phyloP scores from a whole-genome alignment of 129 eudicot genomes.

The Ambrosia artemisiifolia region DNA sequence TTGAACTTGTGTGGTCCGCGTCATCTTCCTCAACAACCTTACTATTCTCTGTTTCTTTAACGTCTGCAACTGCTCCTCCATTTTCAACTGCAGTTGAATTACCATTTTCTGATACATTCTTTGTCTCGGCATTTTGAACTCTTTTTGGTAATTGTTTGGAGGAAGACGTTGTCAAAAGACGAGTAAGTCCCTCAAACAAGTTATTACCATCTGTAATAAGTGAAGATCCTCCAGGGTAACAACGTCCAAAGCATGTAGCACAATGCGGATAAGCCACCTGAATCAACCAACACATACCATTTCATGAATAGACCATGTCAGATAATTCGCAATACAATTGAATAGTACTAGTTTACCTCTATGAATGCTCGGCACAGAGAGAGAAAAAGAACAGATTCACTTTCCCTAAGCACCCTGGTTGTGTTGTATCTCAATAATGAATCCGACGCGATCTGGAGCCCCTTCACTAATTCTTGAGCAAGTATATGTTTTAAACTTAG shows the following conservation, averaged over 20 bases:
- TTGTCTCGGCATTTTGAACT: conserved; percentile 37
- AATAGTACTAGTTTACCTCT: conserved; percentile 45
- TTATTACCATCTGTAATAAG: conserved; percentile 65
- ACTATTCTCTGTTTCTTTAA: conserved; percentile 36
- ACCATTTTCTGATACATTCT: conserved; percentile 52
- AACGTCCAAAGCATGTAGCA: conserved; percentile 85
- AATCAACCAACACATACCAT: conserved; percentile 5
- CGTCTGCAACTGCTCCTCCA: conserved; percentile 52
- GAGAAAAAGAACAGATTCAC: conserved; percentile 79
- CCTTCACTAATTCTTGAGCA: conserved; percentile 86
- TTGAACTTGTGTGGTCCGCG: neutral
- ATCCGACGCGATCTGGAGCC: conserved; percentile 75
- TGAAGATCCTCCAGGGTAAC: conserved; percentile 82
- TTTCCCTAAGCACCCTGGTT: conserved; percentile 78
- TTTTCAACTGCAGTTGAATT: conserved; percentile 42
- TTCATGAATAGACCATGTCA: neutral
- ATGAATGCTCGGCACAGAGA: conserved; percentile 84
- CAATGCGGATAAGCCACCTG: conserved; percentile 95
- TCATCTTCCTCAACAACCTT: conserved; percentile 30
- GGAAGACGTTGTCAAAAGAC: conserved; percentile 59
- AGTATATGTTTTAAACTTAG: conserved; percentile 77
- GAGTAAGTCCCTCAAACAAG: conserved; percentile 66
- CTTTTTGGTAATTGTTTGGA: conserved; percentile 60
- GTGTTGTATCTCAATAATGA: conserved; percentile 77
- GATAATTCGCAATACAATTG: neutral